Percentiles rank a stretch among this genome's conserved stretches.
phyloP scores from a whole-genome alignment of 1,284 basidiomycete genomes.

The Exobasidium cylindrosporum region DNA sequence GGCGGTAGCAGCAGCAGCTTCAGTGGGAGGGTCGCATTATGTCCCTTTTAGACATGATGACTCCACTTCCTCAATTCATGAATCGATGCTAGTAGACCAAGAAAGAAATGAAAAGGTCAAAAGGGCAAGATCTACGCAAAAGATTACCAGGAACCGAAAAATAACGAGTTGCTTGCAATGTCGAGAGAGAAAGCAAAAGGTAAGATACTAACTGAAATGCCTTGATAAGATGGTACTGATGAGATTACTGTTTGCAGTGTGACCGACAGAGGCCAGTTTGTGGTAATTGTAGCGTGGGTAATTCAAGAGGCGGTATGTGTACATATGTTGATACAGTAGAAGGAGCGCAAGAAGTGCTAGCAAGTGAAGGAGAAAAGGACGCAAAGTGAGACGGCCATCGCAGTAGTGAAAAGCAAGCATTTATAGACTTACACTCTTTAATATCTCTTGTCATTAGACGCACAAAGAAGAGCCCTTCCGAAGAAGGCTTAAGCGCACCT shows the following conservation, averaged over 20 bases:
- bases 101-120: slow-evolving; percentile 15
- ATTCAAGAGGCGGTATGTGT: slow-evolving; percentile 31
- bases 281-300: slow-evolving; percentile 34
- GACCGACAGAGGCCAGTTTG: slow-evolving; percentile 45
- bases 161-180: slow-evolving; percentile 45
- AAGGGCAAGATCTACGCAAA: slow-evolving; percentile 38
- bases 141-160: slow-evolving; percentile 45
- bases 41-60: neutral
- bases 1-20: too few relatives aligned
- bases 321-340: slow-evolving; percentile 34
- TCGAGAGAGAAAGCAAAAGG: slow-evolving; percentile 46
- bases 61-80: neutral
- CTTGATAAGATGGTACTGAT: too few relatives aligned
- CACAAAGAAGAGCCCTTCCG: slow-evolving; percentile 3
- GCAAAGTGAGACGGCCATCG: neutral
- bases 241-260: slow-evolving; percentile 21
- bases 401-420: neutral
- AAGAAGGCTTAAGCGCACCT: neutral
- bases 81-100: neutral
- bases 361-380: slow-evolving; percentile 2
- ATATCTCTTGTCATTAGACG: neutral
- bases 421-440: neutral
- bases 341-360: slow-evolving; percentile 2
- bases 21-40: neutral
- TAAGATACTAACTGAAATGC: too few relatives aligned